Evolutionary conservation across 306 rosid genomes (phyloP).

Genomic region (Herpetospermum pedunculosum): DNA sequence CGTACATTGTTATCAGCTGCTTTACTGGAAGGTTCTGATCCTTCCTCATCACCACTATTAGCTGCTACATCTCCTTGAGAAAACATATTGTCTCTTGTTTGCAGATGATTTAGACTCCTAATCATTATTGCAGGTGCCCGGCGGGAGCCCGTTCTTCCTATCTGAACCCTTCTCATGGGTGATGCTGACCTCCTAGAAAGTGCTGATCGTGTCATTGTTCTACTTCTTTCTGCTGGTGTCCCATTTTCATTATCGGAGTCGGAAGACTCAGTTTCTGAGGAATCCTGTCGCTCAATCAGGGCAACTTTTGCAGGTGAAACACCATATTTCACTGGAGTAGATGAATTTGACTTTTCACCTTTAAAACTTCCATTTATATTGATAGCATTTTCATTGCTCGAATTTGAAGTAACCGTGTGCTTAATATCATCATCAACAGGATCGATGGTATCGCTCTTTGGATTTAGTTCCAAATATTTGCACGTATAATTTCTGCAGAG

Average conservation of each 20-base stretch:
- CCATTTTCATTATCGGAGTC: slow-evolving; percentile 59
- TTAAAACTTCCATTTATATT: slow-evolving; percentile 15
- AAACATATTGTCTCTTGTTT: slow-evolving; percentile 43
- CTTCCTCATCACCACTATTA: slow-evolving; percentile 52
- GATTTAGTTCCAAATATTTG: slow-evolving; percentile 41
- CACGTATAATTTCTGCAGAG: slow-evolving; percentile 44
- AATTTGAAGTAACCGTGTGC: slow-evolving; percentile 15
- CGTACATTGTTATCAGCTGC: slow-evolving; percentile 56
- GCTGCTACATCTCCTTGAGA: slow-evolving; percentile 37
- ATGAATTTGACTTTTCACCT: slow-evolving; percentile 29
- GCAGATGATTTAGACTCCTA: slow-evolving; percentile 68
- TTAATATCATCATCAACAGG: slow-evolving; percentile 26
- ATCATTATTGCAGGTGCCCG: slow-evolving; percentile 79
- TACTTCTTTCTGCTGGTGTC: slow-evolving; percentile 68
- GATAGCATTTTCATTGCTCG: slow-evolving; percentile 21
- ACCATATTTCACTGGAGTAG: slow-evolving; percentile 54
- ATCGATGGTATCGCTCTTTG: slow-evolving; percentile 20
- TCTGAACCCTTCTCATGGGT: slow-evolving; percentile 91
- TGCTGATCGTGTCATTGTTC: slow-evolving; percentile 57
- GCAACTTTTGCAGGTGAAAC: slow-evolving; percentile 96
- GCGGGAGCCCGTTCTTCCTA: slow-evolving; percentile 83
- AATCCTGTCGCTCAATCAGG: slow-evolving; percentile 59
- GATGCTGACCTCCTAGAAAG: slow-evolving; percentile 89
- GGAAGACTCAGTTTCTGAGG: slow-evolving; percentile 64
- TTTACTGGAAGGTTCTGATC: slow-evolving; percentile 38